These are phyloP conservation scores for Dissophora ornata DNA, from an alignment of 192 early-diverging fungal genomes.

Conservation along the genomic window DNA sequence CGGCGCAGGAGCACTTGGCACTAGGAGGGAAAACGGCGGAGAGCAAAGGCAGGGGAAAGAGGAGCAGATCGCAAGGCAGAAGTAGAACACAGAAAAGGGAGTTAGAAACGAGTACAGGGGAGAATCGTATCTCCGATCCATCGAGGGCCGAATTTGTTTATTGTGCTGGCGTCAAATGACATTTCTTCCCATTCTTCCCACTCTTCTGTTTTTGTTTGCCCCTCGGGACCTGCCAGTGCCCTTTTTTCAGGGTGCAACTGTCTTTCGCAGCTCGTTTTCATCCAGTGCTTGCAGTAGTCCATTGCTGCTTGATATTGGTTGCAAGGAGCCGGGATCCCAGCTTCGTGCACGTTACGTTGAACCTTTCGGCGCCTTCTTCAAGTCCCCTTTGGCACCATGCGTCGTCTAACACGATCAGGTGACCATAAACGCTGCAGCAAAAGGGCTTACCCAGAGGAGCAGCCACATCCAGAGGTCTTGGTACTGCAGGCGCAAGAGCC, in stretches of 20 bases:
- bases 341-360: no score
- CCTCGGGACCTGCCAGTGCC: no score
- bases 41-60: background rate
- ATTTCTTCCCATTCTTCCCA: background rate
- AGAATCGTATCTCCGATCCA: conserved; percentile 7
- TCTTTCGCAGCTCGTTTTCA: no score
- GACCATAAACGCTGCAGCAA: no score
- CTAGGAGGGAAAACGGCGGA: conserved; percentile 4
- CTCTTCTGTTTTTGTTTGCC: background rate
- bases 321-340: no score
- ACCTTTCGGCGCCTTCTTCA: no score
- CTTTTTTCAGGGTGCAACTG: no score
- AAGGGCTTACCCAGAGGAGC: conserved; percentile 50
- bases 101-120: background rate
- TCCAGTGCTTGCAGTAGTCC: no score
- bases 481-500: conserved; percentile 32
- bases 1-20: conserved; percentile 30
- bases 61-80: no score
- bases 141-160: conserved; percentile 6
- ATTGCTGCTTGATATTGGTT: no score
- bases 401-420: no score
- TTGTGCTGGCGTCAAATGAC: background rate
- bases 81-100: background rate
- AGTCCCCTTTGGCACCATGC: no score
- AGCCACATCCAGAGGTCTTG: conserved; percentile 40